Evolutionary conservation across 345 rosid genomes (phyloP).

Genomic region (Eucalyptus pauciflora): DNA sequence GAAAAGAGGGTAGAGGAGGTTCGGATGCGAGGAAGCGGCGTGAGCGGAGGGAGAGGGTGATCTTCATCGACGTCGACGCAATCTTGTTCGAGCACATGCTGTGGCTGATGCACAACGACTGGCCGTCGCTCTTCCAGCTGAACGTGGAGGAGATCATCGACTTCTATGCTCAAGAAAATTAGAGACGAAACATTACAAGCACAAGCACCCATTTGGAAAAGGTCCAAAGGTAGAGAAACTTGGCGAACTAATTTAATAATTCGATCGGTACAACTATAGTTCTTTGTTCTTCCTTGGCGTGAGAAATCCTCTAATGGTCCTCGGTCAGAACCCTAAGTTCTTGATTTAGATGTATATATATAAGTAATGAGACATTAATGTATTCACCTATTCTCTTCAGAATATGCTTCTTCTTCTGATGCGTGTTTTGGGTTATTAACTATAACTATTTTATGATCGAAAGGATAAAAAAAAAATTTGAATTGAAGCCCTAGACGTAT

Average conservation of each 20-base stretch:
- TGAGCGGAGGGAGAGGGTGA: slow-evolving; percentile 14
- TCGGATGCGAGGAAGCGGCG: neutral
- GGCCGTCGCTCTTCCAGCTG: slow-evolving; percentile 53
- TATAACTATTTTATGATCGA: neutral
- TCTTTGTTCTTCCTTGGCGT: neutral
- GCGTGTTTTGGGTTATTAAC: neutral
- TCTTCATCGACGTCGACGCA: slow-evolving; percentile 58
- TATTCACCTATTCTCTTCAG: neutral
- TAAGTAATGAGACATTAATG: neutral
- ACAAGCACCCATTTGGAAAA: neutral
- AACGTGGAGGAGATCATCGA: slow-evolving; percentile 70
- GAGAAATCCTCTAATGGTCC: neutral
- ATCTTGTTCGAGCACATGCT: slow-evolving; percentile 89
- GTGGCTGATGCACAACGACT: slow-evolving; percentile 72
- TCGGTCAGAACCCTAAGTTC: neutral
- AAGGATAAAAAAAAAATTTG: neutral
- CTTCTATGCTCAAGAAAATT: slow-evolving; percentile 61
- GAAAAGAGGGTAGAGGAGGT: neutral
- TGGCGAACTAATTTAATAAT: neutral
- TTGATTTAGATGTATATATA: neutral
- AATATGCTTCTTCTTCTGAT: neutral
- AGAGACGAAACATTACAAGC: neutral
- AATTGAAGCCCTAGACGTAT: neutral
- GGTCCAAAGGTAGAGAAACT: neutral
- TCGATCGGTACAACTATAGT: neutral